Base-by-base conservation (phyloP, 352 stramenopile species). In the Phytophthora crassamura region DNA sequence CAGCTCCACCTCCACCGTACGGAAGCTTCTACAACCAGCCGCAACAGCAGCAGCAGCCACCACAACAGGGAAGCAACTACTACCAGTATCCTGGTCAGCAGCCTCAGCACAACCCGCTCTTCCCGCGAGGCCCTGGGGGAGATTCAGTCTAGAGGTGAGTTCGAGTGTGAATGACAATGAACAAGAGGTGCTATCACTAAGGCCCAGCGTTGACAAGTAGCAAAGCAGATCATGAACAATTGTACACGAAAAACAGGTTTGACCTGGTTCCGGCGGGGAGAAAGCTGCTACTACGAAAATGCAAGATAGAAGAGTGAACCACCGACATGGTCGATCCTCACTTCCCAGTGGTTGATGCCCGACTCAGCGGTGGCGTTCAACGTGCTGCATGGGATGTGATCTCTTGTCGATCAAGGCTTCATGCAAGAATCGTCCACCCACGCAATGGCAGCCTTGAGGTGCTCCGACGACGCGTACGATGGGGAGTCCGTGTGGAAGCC, bases 31-130 rank as follows among this genome's bases (percentile, higher is more conserved):
- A 80, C 71, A 78, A 74, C 38, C 75, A 80, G 32, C 54, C 73
- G 9, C 65, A 71, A n/a, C 58, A 73, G 46, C 72, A 75, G 30
- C 60, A 47, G 14, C 51, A n/a, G n/a, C n/a, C 30, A 62, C 16
- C 69, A 65, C 40, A 72, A 53, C 58, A 77, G 56, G 22, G 51
- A 25, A 54, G 56, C 51, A 67, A 64, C 46, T 77, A 79, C 62
- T 73, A 86, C 34, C 77, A 80, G 64, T 88, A 86, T 39, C 81
- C 78, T 38, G 72, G 69, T 3, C 62, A 75, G 35, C 69, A 72
- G 48, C 63, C 47, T 6, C 58, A 77, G 36, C 69, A 70, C 25
- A 69, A 71, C 30, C 54, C 58, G 20, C 52, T 70, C 10, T 77
- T 65, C 39, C 54, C 61, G 10, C 39, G 40, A 25, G 40, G 56